Evolutionary conservation across 805 yeast species (phyloP).

Genomic region (Yamadazyma takamatsuzukensis): DNA sequence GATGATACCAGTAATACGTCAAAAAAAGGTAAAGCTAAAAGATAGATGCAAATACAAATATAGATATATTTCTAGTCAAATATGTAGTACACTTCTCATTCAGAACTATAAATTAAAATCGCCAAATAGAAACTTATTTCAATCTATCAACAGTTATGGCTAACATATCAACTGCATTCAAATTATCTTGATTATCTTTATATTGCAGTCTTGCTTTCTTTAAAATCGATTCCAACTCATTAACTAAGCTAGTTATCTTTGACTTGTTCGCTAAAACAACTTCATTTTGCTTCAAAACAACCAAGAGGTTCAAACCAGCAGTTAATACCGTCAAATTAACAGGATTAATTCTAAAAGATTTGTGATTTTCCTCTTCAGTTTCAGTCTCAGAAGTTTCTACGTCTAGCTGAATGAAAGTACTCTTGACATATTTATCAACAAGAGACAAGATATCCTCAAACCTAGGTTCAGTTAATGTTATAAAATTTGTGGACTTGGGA

Average conservation of each 20-base stretch:
- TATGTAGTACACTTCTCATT: constrained; percentile 1
- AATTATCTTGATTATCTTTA: constrained; percentile 13
- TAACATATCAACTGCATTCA: constrained; percentile 32
- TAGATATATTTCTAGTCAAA: too few relatives aligned
- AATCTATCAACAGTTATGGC: constrained; percentile 34
- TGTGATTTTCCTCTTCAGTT: constrained; percentile 12
- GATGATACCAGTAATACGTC: constrained; percentile 44
- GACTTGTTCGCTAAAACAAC: constrained; percentile 13
- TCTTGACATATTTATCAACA: constrained; percentile 34
- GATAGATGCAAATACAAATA: constrained; percentile 1
- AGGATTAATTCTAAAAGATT: constrained; percentile 16
- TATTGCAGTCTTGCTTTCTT: constrained; percentile 13
- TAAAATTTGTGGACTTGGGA: constrained; percentile 23
- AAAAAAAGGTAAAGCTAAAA: constrained; percentile 22
- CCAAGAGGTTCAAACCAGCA: constrained; percentile 55
- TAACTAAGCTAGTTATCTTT: constrained; percentile 15
- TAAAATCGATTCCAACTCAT: constrained; percentile 25
- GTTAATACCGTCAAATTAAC: constrained; percentile 42
- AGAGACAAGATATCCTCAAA: constrained; percentile 41
- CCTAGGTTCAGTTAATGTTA: constrained; percentile 42
- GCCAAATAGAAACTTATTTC: constrained; percentile 1
- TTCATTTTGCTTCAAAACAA: constrained; percentile 24
- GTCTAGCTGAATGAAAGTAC: constrained; percentile 23
- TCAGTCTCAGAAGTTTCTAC: constrained; percentile 13
- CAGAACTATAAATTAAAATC: background rate